Percentiles rank a stretch among this genome's conserved stretches.
phyloP scores from a whole-genome alignment of 75 land plant species.

The Selaginella tamariscina region DNA sequence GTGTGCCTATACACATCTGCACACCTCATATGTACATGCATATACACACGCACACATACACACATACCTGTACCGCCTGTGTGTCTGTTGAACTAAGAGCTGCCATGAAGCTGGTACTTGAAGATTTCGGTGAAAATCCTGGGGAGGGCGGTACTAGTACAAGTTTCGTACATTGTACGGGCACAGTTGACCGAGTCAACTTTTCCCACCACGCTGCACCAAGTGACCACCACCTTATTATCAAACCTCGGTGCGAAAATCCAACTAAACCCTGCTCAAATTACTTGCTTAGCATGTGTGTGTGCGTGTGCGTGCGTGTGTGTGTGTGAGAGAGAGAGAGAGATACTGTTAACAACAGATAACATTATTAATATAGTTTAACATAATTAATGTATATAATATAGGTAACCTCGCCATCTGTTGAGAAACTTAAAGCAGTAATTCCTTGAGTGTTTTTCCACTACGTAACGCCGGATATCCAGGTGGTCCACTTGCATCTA shows the following conservation, averaged over 20 bases:
- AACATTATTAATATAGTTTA: not conserved
- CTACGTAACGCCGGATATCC: slow-evolving; percentile 54
- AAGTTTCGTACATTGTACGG: slow-evolving; percentile 85
- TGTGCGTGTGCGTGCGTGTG: too few relatives aligned
- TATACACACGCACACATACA: too few relatives aligned
- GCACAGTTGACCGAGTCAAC: slow-evolving; percentile 43
- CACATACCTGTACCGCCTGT: too few relatives aligned
- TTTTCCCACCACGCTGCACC: slow-evolving; percentile 92
- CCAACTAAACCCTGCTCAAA: slow-evolving; percentile 91
- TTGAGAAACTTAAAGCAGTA: slow-evolving; percentile 67
- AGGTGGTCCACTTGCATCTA: slow-evolving; percentile 96
- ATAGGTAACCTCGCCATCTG: slow-evolving; percentile 93
- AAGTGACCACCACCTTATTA: slow-evolving; percentile 92
- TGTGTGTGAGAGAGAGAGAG: too few relatives aligned
- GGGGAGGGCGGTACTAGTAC: slow-evolving; percentile 85
- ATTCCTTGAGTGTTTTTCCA: slow-evolving; percentile 37
- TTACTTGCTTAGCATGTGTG: too few relatives aligned
- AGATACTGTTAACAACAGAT: not conserved
- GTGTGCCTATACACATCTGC: too few relatives aligned
- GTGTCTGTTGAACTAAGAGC: too few relatives aligned
- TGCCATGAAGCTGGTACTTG: slow-evolving; percentile 64
- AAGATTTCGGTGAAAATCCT: slow-evolving; percentile 75
- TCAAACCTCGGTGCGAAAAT: slow-evolving; percentile 80
- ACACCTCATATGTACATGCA: too few relatives aligned
- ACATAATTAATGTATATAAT: too few relatives aligned